Percentiles rank a stretch among this genome's conserved stretches.
Evolutionary conservation across 257 asterid genomes (phyloP).

Genomic region (Solanum bukasovii): DNA sequence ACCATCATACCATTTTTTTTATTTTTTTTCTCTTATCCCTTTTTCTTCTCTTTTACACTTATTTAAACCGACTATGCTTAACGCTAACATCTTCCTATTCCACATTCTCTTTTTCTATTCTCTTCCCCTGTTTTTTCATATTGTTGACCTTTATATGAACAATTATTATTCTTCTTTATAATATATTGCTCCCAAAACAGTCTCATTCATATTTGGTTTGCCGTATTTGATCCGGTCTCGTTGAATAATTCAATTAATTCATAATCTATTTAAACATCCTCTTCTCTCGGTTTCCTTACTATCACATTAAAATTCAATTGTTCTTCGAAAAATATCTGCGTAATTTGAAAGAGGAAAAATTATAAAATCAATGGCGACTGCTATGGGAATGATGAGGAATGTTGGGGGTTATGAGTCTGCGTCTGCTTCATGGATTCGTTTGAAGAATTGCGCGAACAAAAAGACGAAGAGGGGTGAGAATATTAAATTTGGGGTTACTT

Average conservation of each 20-base stretch:
- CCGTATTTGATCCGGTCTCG: neutral
- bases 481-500: slow-evolving; percentile 29
- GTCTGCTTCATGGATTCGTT: slow-evolving; percentile 24
- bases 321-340: neutral
- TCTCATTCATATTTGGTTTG: neutral
- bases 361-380: slow-evolving; percentile 26
- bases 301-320: neutral
- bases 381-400: slow-evolving; percentile 8
- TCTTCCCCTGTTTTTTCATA: neutral
- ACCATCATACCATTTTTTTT: neutral
- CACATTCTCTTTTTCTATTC: neutral
- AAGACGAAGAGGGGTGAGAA: slow-evolving; percentile 1
- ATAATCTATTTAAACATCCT: neutral
- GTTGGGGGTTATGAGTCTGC: slow-evolving; percentile 29
- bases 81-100: neutral
- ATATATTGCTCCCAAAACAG: neutral
- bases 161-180: neutral
- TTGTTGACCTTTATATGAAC: neutral
- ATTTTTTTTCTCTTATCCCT: neutral
- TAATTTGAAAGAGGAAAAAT: neutral
- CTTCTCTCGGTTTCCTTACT: neutral
- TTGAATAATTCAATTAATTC: neutral
- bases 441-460: slow-evolving; percentile 5
- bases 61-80: neutral
- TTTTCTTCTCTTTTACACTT: neutral